Base-by-base conservation (phyloP, 495 filamentous ascomycete species). In the Xanthoparmelia taractica region DNA sequence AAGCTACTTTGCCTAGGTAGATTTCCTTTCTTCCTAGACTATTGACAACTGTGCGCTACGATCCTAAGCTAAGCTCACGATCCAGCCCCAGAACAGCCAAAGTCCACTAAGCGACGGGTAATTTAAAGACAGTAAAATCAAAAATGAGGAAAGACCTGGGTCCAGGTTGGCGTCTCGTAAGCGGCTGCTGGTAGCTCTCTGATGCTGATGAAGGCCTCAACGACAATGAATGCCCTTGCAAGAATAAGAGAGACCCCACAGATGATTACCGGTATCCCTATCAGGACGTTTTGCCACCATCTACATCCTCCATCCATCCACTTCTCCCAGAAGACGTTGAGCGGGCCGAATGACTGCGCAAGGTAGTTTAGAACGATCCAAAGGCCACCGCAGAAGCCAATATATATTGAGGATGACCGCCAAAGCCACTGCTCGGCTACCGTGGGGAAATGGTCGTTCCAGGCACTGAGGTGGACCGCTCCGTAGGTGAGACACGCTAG, bases 151-250 rank as follows among this genome's bases (percentile, higher is more conserved):
- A 68, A 25, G 1, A 68, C 4, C 33, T 65, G 47, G 18, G 27
- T 66, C 74, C 73, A 75, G 1, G 40, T 18, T 12, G 72, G 67
- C 2, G 70, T 73, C 23, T 72, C 25, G 50, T 59, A 77, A 0
- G 71, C 74, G 52, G 58, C 65, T 18, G 63, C 63, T 2, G 73
- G 75, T 25, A 75, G 63, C 10, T 60, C 58, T 12, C 72, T 69
- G 17, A 77, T 12, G 15, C 66, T 68, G 48, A 76, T 71, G n/a
- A 76, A 70, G 37, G 72, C 72, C 58, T 78, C 73, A 8, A 72
- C 65, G 5, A 78, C 65, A 2, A 77, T 67, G 56, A 59, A 75
- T 0, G 45, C 60, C 29, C 75, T 68, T 40, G 59, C 47, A 23
- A 37, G 63, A 36, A 64, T 73, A 77, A 13, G 67, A 33, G 13